A percentile compares a stretch with the other conserved stretches of the same genome.
These are phyloP conservation scores for Verticillium longisporum DNA, from an alignment of 2,329 filamentous ascomycete genomes.

Conservation along the genomic window DNA sequence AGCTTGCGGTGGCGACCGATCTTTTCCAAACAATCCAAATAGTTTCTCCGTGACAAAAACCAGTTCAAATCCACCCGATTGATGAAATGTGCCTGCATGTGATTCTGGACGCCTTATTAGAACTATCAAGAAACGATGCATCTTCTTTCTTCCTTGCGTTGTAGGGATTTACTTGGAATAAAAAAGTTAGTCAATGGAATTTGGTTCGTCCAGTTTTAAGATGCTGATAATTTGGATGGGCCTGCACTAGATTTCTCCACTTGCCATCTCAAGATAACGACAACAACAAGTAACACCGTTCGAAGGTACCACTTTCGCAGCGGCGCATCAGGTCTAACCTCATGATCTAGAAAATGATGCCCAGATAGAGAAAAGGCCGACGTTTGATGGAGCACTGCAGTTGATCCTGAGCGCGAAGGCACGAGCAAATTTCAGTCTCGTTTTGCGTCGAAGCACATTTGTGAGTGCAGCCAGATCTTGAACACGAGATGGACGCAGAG, in stretches of 20 bases:
- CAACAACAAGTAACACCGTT: too few species aligned
- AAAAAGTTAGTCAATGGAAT: too few species aligned
- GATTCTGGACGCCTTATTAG: too few species aligned
- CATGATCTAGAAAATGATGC: too few species aligned
- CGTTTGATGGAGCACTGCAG: neutral
- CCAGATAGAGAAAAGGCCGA: neutral
- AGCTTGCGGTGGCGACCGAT: slow-evolving; percentile 22
- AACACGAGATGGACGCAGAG: neutral
- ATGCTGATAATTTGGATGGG: too few species aligned
- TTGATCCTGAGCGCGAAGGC: neutral
- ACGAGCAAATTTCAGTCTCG: neutral
- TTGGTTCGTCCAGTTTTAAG: too few species aligned
- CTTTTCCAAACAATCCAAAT: slow-evolving; percentile 28
- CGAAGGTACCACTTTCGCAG: too few species aligned
- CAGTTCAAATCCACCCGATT: neutral
- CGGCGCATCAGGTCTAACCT: too few species aligned
- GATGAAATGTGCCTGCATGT: too few species aligned
- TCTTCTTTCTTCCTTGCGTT: neutral
- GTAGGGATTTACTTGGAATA: neutral
- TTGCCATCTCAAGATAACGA: too few species aligned
- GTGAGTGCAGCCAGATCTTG: neutral
- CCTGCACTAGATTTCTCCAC: too few species aligned
- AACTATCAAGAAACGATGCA: too few species aligned
- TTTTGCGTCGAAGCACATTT: neutral
- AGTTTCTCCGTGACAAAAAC: slow-evolving; percentile 6